phyloP scores from a whole-genome alignment of 768 basidiomycete genomes.

The Pleurotus citrinopileatus region DNA sequence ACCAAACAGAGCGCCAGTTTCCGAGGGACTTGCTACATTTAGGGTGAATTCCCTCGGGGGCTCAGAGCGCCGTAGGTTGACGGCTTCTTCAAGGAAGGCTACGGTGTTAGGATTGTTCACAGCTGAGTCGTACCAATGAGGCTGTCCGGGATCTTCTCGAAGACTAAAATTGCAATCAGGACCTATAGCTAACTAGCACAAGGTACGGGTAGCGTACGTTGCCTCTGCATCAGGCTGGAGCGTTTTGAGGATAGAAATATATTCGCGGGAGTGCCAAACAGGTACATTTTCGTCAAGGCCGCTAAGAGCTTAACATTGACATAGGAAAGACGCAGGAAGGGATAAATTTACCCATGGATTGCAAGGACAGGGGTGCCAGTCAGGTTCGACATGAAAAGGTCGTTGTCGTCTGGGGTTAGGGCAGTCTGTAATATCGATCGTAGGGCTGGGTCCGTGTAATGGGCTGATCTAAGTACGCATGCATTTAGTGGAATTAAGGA shows the following conservation, averaged over 20 bases:
- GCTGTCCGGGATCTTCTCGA: constrained; percentile 56
- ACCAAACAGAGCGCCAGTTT: constrained; percentile 70
- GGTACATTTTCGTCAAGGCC: constrained; percentile 87
- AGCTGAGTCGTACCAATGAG: constrained; percentile 70
- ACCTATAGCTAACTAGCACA: background rate
- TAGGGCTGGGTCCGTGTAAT: constrained; percentile 75
- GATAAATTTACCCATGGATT: constrained; percentile 80
- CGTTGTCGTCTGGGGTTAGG: constrained; percentile 83
- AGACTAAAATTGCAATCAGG: constrained; percentile 36
- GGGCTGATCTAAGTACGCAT: constrained; percentile 51
- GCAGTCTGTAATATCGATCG: constrained; percentile 72
- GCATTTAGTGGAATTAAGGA: background rate
- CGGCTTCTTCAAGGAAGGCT: constrained; percentile 41
- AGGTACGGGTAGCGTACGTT: constrained; percentile 35
- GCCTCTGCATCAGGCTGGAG: constrained; percentile 54
- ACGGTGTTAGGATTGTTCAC: constrained; percentile 54
- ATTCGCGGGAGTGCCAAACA: constrained; percentile 76
- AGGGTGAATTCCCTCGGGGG: constrained; percentile 52
- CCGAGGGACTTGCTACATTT: constrained; percentile 66
- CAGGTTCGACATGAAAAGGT: constrained; percentile 79
- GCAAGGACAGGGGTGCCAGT: constrained; percentile 67
- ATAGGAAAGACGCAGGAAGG: no score
- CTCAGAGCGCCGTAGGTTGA: background rate
- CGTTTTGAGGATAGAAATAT: constrained; percentile 53
- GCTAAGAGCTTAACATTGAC: constrained; percentile 29